These are phyloP conservation scores for Helenozyma rhizophorensis DNA, from an alignment of 805 yeast genomes.

Conservation along the genomic window DNA sequence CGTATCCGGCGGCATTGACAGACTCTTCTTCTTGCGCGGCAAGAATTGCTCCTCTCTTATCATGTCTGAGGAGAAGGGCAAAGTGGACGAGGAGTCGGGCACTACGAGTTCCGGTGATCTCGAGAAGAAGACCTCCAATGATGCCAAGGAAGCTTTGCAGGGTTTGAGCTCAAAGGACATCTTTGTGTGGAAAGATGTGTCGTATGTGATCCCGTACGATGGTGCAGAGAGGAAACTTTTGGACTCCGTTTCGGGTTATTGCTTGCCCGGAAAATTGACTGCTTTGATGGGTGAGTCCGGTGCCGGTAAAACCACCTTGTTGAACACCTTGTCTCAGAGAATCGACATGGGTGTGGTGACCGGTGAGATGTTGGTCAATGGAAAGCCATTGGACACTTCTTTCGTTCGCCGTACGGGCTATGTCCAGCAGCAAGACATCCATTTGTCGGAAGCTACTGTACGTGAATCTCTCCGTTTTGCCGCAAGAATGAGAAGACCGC, in stretches of 20 bases:
- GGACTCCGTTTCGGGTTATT: slow-evolving; percentile 28
- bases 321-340: slow-evolving; percentile 51
- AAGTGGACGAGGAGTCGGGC: slow-evolving; percentile 15
- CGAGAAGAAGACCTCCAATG: slow-evolving; percentile 3
- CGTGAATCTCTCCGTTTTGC: slow-evolving; percentile 51
- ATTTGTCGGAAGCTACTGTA: slow-evolving; percentile 47
- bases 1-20: slow-evolving; percentile 30
- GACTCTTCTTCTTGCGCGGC: slow-evolving; percentile 25
- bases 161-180: slow-evolving; percentile 13
- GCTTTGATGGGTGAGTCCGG: slow-evolving; percentile 66
- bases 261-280: slow-evolving; percentile 50
- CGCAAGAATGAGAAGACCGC: slow-evolving; percentile 46
- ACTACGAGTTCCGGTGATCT: slow-evolving; percentile 4
- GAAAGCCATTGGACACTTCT: slow-evolving; percentile 42
- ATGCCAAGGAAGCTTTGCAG: slow-evolving; percentile 7
- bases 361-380: slow-evolving; percentile 57
- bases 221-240: slow-evolving; percentile 35
- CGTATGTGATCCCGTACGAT: slow-evolving; percentile 51
- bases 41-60: slow-evolving; percentile 17
- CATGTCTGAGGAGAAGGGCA: slow-evolving; percentile 8
- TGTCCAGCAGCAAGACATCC: slow-evolving; percentile 59
- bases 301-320: slow-evolving; percentile 56
- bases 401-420: slow-evolving; percentile 55
- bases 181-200: slow-evolving; percentile 56
- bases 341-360: slow-evolving; percentile 53